Base-by-base conservation (phyloP, 768 basidiomycete species). In the Naematelia encephala region DNA sequence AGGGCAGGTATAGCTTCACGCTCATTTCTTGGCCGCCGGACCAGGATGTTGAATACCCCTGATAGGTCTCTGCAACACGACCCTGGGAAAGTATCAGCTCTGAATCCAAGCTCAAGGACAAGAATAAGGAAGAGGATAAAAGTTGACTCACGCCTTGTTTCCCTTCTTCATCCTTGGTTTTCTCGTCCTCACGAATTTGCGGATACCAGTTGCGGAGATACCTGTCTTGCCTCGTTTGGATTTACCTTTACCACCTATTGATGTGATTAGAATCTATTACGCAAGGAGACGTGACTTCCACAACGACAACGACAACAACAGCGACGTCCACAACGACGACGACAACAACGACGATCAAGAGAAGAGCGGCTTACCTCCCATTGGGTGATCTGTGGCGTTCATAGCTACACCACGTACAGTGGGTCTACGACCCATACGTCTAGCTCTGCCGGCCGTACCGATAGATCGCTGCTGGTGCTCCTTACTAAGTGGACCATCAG, bases 161-260 rank as follows among this genome's bases (percentile, higher is more conserved):
- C 90, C 91, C 71, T 88, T 90, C 58, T 88, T 89, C 47, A 91
- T 91, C 55, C 72, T 76, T 14, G 91, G 89, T 74, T 91, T 88
- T 70, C 94, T 86, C 56, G 94, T 99, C 58, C 94, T 89, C 59
- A 92, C 92, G 81, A 91, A 91, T 13, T 90, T 88, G 58, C 87
- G 82, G 88, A 89, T 91, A 56, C 91, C 92, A 87, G 88, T 96
- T 54, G 89, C 84, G 11, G 90, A 91, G 25, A 89, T 86, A 1
- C 93, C 91, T 74, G 92, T 87, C 74, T 90, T 94, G 84, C 93
- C 86, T 58, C 90, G 90, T 82, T 99, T 98, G 60, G 88, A 90
- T 78, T 94, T 97, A 67, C 94, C 94, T 79, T 94, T 88, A 78
- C 94, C 94, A 81, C 94, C 93, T 78, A 49, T n/a, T n/a, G n/a